phyloP scores from a whole-genome alignment of 257 asterid species.

The Jacaranda copaia region DNA sequence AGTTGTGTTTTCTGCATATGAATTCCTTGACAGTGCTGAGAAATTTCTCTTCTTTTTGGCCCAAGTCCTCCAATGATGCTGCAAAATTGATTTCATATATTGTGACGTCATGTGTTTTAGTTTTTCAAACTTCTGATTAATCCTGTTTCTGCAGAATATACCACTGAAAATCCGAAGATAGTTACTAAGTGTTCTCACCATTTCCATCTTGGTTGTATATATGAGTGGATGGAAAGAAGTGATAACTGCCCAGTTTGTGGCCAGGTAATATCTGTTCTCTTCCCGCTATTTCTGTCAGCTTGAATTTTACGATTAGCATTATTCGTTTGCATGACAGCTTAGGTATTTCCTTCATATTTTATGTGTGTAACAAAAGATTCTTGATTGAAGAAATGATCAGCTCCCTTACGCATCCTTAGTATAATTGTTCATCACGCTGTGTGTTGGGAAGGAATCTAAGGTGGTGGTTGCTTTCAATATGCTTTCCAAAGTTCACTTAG shows the following conservation, averaged over 20 bases:
- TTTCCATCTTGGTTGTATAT: constrained; percentile 79
- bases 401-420: not conserved
- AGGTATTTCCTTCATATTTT: not conserved
- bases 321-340: constrained; percentile 15
- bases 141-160: constrained; percentile 57
- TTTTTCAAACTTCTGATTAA: constrained; percentile 26
- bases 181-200: constrained; percentile 67
- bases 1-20: constrained; percentile 13
- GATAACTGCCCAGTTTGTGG: constrained; percentile 73
- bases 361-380: not conserved
- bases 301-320: not conserved
- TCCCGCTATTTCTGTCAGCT: not conserved
- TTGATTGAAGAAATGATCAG: not conserved
- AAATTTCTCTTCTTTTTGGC: constrained; percentile 17
- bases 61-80: constrained; percentile 17
- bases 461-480: not conserved
- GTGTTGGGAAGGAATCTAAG: not conserved
- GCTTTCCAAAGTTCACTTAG: too few relatives aligned
- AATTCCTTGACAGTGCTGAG: not conserved
- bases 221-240: constrained; percentile 81
- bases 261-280: constrained; percentile 47
- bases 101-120: not conserved
- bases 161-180: constrained; percentile 65
- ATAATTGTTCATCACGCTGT: not conserved
- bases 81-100: not conserved